Evolutionary conservation across 257 asterid genomes (phyloP), one percentile per base, ranked within the genome.

Genomic region (Solanum chmielewskii): DNA sequence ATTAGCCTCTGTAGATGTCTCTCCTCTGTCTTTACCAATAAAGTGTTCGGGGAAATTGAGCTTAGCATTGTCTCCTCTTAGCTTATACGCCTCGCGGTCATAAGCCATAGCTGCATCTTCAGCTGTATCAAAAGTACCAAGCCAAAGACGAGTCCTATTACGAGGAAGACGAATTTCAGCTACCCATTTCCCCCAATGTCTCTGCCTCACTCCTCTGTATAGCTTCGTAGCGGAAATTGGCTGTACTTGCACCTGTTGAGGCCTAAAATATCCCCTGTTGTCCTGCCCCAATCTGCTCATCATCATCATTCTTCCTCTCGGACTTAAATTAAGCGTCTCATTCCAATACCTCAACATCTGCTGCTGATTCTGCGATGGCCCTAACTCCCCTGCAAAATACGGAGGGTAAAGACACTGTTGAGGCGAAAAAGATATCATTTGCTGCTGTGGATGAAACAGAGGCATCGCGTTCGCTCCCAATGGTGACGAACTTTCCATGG

Each of bases 121-220:
- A 2, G 98, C 98, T 1, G 98, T 96, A 89, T 96, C 98, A 88
- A 94, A 96, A 0, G 99, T 96, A 74, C 99, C 99, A 9, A 96
- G 96, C 99, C 99, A 96, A 90, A 96, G 95, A 14, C 99, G 98
- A 18, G 99, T 96, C 25, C 99, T 68, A 92, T 96, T 95, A 9
- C 93, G 88, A 5, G 99, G 99, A 5, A 96, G 96, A 21, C 99
- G 99, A 91, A 96, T 96, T 64, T 96, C 99, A 20, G 99, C 99
- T 4, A 96, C 99, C 99, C 99, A 96, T 89, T 96, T 96, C 0
- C 99, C 99, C 99, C 99, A 96, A 90, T 96, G 99, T 66, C 99
- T 91, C 91, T 96, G 99, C 91, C 99, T 90, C 31, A 96, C 99
- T 14, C 99, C 99, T 33, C 99, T 90, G 90, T 96, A 96, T 0